Evolutionary conservation across 192 early-diverging fungal genomes (phyloP), one percentile per base, ranked within the genome.

Genomic region (Umbelopsis vinacea): DNA sequence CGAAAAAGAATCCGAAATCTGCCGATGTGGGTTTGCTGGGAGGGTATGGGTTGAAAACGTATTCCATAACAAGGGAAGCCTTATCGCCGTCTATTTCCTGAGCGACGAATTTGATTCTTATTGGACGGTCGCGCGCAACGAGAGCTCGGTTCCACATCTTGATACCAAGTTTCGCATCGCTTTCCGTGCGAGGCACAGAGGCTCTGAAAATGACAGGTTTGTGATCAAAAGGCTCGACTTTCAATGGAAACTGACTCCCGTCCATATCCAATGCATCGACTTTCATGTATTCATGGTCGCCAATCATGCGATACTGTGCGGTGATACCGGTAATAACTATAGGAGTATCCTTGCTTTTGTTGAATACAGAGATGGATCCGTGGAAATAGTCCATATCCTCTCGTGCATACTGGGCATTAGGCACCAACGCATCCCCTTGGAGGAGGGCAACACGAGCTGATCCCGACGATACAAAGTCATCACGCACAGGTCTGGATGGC

Each of bases 81-180:
- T 74, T 75, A 22, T 86, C 72, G 35, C 63, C 84, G 15, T 86
- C 79, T 22, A 81, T 76, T 45, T 83, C 77, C 29, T 74, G 75
- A 67, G 82, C 70, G 2, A 72, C 77, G 33, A 86, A 40, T 17
- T 78, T 74, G 46, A 86, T 43, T 1, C 84, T 78, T n/a, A 86
- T 47, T 14, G 84, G 84, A 23, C 74, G 67, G 45, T 84, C 76
- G 14, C 83, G 55, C 0, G 82, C 82, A 26, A 82, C 54, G 54
- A 84, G 68, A 2, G 84, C 83, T 67, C 78, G 71, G 33, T 80
- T n/a, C 80, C 82, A 84, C 66, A 76, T 81, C 38, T 52, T 79
- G 17, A 75, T 67, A 37, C 69, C 53, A 43, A 83, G 21, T 1
- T 71, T 71, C 7, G 52, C 55, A 17, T 82, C 77, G n/a, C 29